These are phyloP conservation scores for Dactylellina parvicollis DNA, from an alignment of 2,329 filamentous ascomycete genomes.

Conservation along the genomic window DNA sequence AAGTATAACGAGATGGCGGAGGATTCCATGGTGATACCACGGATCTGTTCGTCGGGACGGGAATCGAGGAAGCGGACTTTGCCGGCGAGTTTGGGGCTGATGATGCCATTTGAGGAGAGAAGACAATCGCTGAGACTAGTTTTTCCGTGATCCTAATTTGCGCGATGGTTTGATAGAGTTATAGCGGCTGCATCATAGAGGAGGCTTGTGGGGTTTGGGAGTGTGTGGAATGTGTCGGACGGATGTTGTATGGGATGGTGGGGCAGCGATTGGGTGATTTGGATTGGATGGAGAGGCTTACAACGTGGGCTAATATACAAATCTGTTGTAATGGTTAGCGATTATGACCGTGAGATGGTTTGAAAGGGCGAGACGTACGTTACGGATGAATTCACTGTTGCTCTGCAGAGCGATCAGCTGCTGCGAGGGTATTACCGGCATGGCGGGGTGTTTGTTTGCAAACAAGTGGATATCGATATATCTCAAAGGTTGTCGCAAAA, in stretches of 20 bases:
- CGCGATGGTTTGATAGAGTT: conserved; percentile 45
- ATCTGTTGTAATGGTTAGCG: conserved; percentile 71
- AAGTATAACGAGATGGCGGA: conserved; percentile 97
- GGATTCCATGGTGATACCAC: conserved; percentile 99
- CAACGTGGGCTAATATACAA: conserved; percentile 92
- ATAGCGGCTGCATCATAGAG: conserved; percentile 26
- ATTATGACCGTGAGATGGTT: conserved; percentile 58
- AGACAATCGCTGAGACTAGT: conserved; percentile 95
- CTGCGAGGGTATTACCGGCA: conserved; percentile 92
- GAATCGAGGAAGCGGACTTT: conserved; percentile 99
- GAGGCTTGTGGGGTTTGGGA: not conserved
- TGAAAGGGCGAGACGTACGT: conserved; percentile 70
- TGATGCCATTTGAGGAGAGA: conserved; percentile 98
- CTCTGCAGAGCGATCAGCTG: conserved; percentile 90
- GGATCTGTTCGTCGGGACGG: conserved; percentile 90
- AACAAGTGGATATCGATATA: not conserved
- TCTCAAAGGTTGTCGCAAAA: not conserved
- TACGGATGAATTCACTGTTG: conserved; percentile 87
- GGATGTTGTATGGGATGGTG: conserved; percentile 3
- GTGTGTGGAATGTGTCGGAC: not conserved
- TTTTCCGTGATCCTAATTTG: conserved; percentile 85
- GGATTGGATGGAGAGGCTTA: conserved; percentile 62
- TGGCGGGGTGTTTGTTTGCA: conserved; percentile 61
- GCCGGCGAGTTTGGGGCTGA: conserved; percentile 94
- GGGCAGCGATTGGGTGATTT: not conserved